These are phyloP conservation scores for Leucaena leucocephala DNA, from an alignment of 306 rosid species.

Conservation along the genomic window DNA sequence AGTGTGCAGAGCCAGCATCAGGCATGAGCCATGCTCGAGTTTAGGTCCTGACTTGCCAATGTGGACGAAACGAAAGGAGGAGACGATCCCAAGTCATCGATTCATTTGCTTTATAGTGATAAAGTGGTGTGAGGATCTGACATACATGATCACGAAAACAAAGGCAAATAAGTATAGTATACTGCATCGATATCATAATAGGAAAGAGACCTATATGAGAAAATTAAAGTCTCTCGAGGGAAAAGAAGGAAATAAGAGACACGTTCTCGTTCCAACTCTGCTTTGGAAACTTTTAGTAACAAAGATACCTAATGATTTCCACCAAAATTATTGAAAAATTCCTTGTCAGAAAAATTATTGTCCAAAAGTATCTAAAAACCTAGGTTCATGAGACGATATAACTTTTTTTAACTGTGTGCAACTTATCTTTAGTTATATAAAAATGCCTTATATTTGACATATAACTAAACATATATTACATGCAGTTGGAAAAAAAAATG, in stretches of 20 bases:
- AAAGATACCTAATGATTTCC: not conserved
- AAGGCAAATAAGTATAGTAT: not conserved
- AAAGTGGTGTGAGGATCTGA: not conserved
- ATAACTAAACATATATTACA: too few species aligned
- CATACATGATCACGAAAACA: not conserved
- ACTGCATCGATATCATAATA: not conserved
- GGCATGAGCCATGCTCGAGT: conserved; percentile 46
- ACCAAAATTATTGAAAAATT: too few species aligned
- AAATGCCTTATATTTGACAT: too few species aligned
- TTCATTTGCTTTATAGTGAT: conserved; percentile 1
- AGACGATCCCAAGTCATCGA: conserved; percentile 32
- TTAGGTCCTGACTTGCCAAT: conserved; percentile 39
- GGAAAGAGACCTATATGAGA: not conserved
- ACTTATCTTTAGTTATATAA: too few species aligned
- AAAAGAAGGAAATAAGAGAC: not conserved
- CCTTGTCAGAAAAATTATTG: too few species aligned
- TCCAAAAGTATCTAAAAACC: too few species aligned
- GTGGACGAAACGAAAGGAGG: conserved; percentile 23
- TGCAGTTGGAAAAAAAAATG: too few species aligned
- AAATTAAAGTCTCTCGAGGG: not conserved
- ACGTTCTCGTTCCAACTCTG: not conserved
- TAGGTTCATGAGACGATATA: too few species aligned
- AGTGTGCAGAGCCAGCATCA: conserved; percentile 16
- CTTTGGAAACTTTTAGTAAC: not conserved
- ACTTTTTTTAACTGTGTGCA: too few species aligned